phyloP scores from a whole-genome alignment of 176 grass and related monocot species.

The Avena eriantha region DNA sequence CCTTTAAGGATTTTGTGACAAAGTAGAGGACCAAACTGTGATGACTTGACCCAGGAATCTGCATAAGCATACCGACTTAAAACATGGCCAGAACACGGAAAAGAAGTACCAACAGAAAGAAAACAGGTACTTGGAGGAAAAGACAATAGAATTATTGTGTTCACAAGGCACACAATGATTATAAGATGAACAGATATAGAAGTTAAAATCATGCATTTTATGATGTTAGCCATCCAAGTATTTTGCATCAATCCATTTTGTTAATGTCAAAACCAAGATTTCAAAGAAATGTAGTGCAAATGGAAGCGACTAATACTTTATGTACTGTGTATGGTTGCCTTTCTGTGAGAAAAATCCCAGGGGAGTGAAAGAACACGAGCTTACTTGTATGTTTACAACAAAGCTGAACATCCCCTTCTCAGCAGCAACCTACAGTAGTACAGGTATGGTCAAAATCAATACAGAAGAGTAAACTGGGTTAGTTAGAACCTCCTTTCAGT shows the following conservation, averaged over 20 bases:
- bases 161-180: background rate
- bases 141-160: background rate
- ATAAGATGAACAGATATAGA: background rate
- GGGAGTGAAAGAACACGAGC: conserved; percentile 14
- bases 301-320: background rate
- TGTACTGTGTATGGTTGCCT: background rate
- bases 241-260: conserved; percentile 2
- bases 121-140: background rate
- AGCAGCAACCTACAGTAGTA: conserved; percentile 70
- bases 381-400: conserved; percentile 93
- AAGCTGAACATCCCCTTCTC: conserved; percentile 93
- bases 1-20: conserved; percentile 65
- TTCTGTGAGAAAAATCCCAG: conserved; percentile 26
- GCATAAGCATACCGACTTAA: conserved; percentile 40
- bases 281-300: background rate
- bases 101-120: background rate
- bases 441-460: conserved; percentile 32
- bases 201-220: background rate
- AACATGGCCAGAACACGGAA: conserved; percentile 20
- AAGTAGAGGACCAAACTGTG: conserved; percentile 96
- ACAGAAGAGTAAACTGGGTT: conserved; percentile 10
- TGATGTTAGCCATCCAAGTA: background rate
- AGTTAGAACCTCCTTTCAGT: conserved; percentile 1
- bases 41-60: conserved; percentile 91
- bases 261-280: conserved; percentile 7